Conservation (phyloP, 2,329 filamentous ascomycete genomes). For the Arthrobotrys conoides region DNA sequence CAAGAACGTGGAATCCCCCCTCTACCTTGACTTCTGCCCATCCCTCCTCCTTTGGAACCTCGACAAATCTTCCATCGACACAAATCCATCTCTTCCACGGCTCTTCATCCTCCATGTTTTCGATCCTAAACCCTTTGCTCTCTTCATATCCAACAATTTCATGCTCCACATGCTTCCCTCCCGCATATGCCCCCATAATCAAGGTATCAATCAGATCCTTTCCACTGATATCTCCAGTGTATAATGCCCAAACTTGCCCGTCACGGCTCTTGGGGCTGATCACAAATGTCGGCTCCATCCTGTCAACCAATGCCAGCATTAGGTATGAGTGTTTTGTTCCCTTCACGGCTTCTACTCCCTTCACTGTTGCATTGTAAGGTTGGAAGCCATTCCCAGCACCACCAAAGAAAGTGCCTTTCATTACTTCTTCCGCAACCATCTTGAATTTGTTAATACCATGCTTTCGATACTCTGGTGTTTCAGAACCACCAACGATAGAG, state of each 20-base stretch:
- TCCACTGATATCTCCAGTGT: conserved; percentile 54
- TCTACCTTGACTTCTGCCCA: conserved; percentile 75
- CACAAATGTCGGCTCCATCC: conserved; percentile 83
- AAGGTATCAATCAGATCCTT: conserved; percentile 79
- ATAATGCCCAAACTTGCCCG: conserved; percentile 67
- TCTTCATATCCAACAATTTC: conserved; percentile 79
- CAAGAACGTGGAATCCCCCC: conserved; percentile 40
- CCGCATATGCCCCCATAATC: conserved; percentile 77
- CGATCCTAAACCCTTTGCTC: conserved; percentile 77
- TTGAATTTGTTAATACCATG: conserved; percentile 84
- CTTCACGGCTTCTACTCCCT: conserved; percentile 65
- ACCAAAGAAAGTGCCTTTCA: conserved; percentile 55
- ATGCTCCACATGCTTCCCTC: conserved; percentile 72
- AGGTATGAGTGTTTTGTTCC: conserved; percentile 78
- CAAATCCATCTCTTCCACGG: conserved; percentile 84
- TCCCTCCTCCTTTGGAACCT: conserved; percentile 76
- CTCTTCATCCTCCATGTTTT: conserved; percentile 75
- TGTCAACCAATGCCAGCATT: conserved; percentile 81
- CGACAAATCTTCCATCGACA: conserved; percentile 88
- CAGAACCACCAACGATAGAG: conserved; percentile 88
- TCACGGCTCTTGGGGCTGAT: conserved; percentile 84
- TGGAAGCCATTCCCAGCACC: conserved; percentile 70
- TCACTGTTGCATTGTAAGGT: conserved; percentile 72
- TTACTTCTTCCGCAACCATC: conserved; percentile 80
- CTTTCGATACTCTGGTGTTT: conserved; percentile 84